Conservation (phyloP, 164 flowering plant genomes). For the Santalum album region DNA sequence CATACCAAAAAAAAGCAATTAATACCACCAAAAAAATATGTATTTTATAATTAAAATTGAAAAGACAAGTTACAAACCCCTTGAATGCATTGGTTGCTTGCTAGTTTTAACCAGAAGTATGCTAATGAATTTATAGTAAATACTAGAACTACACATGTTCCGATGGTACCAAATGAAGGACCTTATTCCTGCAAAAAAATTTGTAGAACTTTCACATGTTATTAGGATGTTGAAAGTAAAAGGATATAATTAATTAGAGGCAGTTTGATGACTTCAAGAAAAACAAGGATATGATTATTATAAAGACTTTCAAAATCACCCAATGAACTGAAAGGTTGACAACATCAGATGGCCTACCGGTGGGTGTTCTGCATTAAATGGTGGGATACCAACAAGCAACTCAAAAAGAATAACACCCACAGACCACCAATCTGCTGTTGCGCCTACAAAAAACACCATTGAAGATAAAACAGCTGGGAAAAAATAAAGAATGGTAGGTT, state of each 20-base stretch:
- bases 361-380: constrained; percentile 91
- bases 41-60: too few species aligned
- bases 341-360: constrained; percentile 39
- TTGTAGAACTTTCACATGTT: not conserved
- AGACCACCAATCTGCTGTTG: constrained; percentile 99
- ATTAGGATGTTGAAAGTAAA: not conserved
- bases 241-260: not conserved
- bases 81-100: too few species aligned
- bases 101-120: too few species aligned
- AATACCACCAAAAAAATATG: too few species aligned
- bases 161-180: not conserved
- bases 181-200: not conserved
- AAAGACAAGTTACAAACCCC: too few species aligned
- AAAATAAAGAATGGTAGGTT: not conserved
- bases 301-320: not conserved
- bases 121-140: too few species aligned
- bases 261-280: not conserved
- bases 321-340: not conserved
- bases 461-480: not conserved
- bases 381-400: constrained; percentile 93
- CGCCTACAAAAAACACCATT: constrained; percentile 39
- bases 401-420: constrained; percentile 95
- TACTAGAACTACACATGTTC: too few species aligned
- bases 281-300: not conserved
- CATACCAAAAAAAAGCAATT: too few species aligned